phyloP scores from a whole-genome alignment of 371 early-diverging fungal genomes.

The Actinomortierella ambigua region DNA sequence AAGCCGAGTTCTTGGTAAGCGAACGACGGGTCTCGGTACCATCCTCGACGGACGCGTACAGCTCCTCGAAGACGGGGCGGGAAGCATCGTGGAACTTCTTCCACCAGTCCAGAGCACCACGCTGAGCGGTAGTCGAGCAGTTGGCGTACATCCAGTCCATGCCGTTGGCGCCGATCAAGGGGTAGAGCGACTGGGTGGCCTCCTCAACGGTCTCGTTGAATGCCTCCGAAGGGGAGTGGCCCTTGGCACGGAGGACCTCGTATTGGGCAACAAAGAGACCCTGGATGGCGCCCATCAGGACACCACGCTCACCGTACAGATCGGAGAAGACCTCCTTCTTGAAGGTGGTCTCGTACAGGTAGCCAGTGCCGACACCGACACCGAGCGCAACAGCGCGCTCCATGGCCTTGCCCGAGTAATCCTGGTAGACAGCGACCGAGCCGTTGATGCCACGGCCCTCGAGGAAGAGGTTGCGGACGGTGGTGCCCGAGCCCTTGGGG shows the following conservation, averaged over 20 bases:
- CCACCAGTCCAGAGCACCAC: constrained; percentile 98
- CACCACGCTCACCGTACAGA: constrained; percentile 96
- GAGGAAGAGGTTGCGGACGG: constrained; percentile 95
- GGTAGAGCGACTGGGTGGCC: constrained; percentile 97
- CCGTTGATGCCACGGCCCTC: constrained; percentile 98
- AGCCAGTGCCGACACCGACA: constrained; percentile 95
- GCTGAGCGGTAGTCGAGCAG: constrained; percentile 95
- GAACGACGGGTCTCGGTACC: constrained; percentile 91
- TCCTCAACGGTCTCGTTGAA: constrained; percentile 99
- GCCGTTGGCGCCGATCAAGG: constrained; percentile 95
- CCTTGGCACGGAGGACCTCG: constrained; percentile 93
- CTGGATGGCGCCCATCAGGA: constrained; percentile 98
- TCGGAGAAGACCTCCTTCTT: constrained; percentile 98
- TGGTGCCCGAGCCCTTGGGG: constrained; percentile 96
- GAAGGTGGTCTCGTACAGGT: constrained; percentile 97
- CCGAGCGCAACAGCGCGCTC: constrained; percentile 94
- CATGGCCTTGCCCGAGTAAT: constrained; percentile 90
- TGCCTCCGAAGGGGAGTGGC: constrained; percentile 97
- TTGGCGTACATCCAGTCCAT: constrained; percentile 97
- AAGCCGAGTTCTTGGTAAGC: constrained; percentile 85
- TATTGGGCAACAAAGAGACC: constrained; percentile 97
- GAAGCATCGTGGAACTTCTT: constrained; percentile 91
- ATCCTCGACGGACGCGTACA: constrained; percentile 88
- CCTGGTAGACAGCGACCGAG: constrained; percentile 95
- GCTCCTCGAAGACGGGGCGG: constrained; percentile 92